Evolutionary conservation across 1,284 basidiomycete genomes (phyloP).

Genomic region (Cryptococcus sp.): DNA sequence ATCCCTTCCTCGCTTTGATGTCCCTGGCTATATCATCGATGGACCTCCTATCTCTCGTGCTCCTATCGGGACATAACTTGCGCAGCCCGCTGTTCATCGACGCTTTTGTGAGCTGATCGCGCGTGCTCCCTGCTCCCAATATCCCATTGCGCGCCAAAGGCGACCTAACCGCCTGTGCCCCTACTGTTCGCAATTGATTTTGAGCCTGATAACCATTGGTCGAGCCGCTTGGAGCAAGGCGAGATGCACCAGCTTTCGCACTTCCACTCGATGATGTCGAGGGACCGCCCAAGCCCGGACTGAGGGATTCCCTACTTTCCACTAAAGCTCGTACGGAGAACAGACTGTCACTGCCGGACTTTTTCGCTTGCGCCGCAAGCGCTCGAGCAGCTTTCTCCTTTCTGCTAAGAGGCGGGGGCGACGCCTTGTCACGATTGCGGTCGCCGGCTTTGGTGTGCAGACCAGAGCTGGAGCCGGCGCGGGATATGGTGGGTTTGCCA

Average conservation of each 20-base stretch:
- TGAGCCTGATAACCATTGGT: neutral
- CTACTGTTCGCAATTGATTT: too few relatives aligned
- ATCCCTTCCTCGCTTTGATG: conserved; percentile 27
- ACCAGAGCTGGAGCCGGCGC: neutral
- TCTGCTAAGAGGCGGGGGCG: conserved; percentile 32
- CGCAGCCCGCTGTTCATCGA: conserved; percentile 26
- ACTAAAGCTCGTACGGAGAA: conserved; percentile 43
- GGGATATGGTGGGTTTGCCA: conserved; percentile 1
- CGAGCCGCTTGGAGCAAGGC: neutral
- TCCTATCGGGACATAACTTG: conserved; percentile 42
- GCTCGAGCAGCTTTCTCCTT: conserved; percentile 40
- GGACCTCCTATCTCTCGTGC: conserved; percentile 39
- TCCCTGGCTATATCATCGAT: conserved; percentile 47
- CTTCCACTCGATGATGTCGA: neutral
- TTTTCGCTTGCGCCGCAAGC: conserved; percentile 30
- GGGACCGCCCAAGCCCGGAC: conserved; percentile 1
- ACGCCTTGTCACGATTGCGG: conserved; percentile 8
- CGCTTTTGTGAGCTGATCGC: conserved; percentile 22
- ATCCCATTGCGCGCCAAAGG: conserved; percentile 10
- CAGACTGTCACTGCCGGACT: conserved; percentile 21
- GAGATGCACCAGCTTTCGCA: neutral
- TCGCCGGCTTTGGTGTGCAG: neutral
- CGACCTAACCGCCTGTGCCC: conserved; percentile 6
- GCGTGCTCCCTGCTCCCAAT: neutral
- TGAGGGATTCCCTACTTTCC: conserved; percentile 20